Percentiles rank a stretch among this genome's conserved stretches.
phyloP scores from a whole-genome alignment of 176 grass and related monocot genomes.

The Ensete glaucum region DNA sequence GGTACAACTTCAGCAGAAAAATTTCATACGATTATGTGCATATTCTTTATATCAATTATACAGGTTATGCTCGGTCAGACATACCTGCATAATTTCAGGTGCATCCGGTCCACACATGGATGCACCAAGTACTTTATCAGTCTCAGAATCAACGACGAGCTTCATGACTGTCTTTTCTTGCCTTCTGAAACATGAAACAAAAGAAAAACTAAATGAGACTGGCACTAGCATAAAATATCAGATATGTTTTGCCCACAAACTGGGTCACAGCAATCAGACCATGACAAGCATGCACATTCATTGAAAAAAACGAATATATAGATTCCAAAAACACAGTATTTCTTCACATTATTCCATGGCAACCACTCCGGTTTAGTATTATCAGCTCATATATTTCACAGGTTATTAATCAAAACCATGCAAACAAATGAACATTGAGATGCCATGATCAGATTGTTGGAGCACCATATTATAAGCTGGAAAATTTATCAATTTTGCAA shows the following conservation, averaged over 20 bases:
- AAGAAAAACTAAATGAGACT: no score
- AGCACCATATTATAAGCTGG: not conserved
- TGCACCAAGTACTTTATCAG: conserved; percentile 63
- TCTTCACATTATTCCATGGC: no score
- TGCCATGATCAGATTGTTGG: not conserved
- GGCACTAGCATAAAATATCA: no score
- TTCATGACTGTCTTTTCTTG: conserved; percentile 86
- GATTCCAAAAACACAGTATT: no score
- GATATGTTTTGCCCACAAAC: not conserved
- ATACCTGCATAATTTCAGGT: conserved; percentile 86
- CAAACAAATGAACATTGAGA: not conserved
- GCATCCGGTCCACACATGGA: conserved; percentile 91
- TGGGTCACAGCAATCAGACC: no score
- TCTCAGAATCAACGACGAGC: conserved; percentile 64
- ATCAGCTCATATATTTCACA: not conserved
- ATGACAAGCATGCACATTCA: no score
- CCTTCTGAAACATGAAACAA: conserved; percentile 30
- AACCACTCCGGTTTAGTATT: not conserved
- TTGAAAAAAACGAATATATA: no score
- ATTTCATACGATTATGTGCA: not conserved
- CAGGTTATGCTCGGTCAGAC: not conserved
- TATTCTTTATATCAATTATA: not conserved
- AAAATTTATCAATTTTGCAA: not conserved
- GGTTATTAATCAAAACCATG: not conserved
- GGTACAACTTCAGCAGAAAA: not conserved